These are phyloP conservation scores for Lyophyllum atratum DNA, from an alignment of 768 basidiomycete species.

Conservation along the genomic window DNA sequence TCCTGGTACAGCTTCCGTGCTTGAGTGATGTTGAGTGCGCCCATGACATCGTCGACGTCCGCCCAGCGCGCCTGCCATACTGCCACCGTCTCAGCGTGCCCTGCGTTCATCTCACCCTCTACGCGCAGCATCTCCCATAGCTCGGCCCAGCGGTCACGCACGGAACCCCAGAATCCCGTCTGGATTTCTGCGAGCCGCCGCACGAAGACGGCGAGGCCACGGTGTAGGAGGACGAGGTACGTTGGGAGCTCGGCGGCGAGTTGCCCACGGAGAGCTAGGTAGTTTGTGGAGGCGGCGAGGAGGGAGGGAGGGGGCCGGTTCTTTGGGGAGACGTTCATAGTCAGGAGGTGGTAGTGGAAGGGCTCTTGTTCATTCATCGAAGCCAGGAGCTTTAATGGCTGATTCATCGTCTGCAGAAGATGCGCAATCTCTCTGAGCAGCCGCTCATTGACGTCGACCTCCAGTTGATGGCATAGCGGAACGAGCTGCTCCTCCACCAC, in stretches of 20 bases:
- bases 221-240: slow-evolving; percentile 58
- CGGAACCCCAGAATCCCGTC: slow-evolving; percentile 56
- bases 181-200: slow-evolving; percentile 58
- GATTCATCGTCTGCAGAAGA: slow-evolving; percentile 58
- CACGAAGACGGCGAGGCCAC: slow-evolving; percentile 57
- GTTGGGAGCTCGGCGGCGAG: slow-evolving; percentile 70
- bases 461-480: slow-evolving; percentile 53
- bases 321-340: slow-evolving; percentile 60
- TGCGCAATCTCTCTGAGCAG: slow-evolving; percentile 60
- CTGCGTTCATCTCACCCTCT: slow-evolving; percentile 69
- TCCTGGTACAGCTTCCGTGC: slow-evolving; percentile 26
- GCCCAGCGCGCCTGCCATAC: slow-evolving; percentile 74
- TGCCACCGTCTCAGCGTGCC: slow-evolving; percentile 64
- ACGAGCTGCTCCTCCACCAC: slow-evolving; percentile 58
- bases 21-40: slow-evolving; percentile 34
- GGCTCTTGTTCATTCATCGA: slow-evolving; percentile 77
- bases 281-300: slow-evolving; percentile 73
- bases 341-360: slow-evolving; percentile 68
- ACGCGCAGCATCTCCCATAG: slow-evolving; percentile 84
- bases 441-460: slow-evolving; percentile 50
- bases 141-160: slow-evolving; percentile 70
- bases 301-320: slow-evolving; percentile 69
- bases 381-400: slow-evolving; percentile 65
- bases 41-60: slow-evolving; percentile 58
- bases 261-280: slow-evolving; percentile 74